Evolutionary conservation across 306 rosid species (phyloP).

Genomic region (Acmispon strigosus): DNA sequence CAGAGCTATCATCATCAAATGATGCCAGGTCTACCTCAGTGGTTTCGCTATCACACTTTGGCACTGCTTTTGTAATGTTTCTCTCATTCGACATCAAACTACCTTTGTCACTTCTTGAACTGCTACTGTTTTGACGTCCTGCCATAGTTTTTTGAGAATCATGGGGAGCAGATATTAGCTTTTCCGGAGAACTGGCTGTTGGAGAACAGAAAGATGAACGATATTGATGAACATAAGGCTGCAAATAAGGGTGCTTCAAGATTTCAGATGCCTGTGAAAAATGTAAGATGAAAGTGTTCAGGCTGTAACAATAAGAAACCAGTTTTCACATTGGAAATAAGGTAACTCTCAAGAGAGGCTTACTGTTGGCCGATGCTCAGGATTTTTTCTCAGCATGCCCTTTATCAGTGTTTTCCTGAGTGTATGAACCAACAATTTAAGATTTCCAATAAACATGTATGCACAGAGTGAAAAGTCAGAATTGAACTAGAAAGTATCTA

Average conservation of each 20-base stretch:
- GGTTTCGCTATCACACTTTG: conserved; percentile 32
- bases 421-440: conserved; percentile 5
- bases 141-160: conserved; percentile 51
- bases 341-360: conserved; percentile 25
- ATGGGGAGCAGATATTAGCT: conserved; percentile 32
- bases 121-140: conserved; percentile 65
- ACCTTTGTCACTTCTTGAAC: conserved; percentile 66
- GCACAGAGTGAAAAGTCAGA: neutral
- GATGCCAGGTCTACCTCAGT: conserved; percentile 41
- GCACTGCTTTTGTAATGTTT: conserved; percentile 22
- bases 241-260: conserved; percentile 91
- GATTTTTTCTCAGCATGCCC: conserved; percentile 90
- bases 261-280: conserved; percentile 77
- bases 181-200: conserved; percentile 42
- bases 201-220: conserved; percentile 51
- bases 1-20: conserved; percentile 41
- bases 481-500: neutral
- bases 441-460: conserved; percentile 4
- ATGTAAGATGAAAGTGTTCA: conserved; percentile 15
- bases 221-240: conserved; percentile 68
- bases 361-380: conserved; percentile 90
- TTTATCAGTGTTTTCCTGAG: conserved; percentile 89
- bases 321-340: neutral
- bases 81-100: conserved; percentile 57
- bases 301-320: conserved; percentile 1